phyloP scores from a whole-genome alignment of 257 asterid genomes.

The Solanum tarapatanum region DNA sequence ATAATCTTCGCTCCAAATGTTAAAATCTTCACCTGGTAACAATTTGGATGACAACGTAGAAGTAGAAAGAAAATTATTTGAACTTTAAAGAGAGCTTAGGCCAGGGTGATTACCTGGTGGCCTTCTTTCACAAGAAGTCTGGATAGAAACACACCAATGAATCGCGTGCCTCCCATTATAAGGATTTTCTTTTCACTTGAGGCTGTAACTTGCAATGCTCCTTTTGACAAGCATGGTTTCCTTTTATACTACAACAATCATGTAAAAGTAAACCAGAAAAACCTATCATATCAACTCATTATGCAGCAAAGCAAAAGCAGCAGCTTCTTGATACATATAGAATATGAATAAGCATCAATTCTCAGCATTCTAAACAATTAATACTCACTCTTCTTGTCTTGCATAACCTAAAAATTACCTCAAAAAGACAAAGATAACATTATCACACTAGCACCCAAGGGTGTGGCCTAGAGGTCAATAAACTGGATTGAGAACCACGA shows the following conservation, averaged over 20 bases:
- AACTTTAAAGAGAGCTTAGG: not conserved
- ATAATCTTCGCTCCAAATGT: not conserved
- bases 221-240: slow-evolving; percentile 53
- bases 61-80: not conserved
- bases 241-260: slow-evolving; percentile 43
- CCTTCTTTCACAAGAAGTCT: slow-evolving; percentile 95
- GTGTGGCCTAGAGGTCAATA: not conserved
- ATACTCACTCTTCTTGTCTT: not conserved
- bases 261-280: not conserved
- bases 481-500: not conserved
- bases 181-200: slow-evolving; percentile 84
- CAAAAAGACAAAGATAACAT: not conserved
- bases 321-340: not conserved
- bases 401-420: not conserved
- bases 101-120: slow-evolving; percentile 49
- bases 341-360: not conserved
- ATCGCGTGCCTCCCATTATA: slow-evolving; percentile 98
- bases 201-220: slow-evolving; percentile 49
- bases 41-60: not conserved
- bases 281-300: not conserved
- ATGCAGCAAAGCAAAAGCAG: not conserved
- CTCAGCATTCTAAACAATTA: not conserved
- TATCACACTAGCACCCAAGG: not conserved
- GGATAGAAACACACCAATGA: slow-evolving; percentile 83
- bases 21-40: not conserved